Evolutionary conservation across 1,284 basidiomycete species (phyloP).

Genomic region (Cutaneotrichosporon cyanovorans): DNA sequence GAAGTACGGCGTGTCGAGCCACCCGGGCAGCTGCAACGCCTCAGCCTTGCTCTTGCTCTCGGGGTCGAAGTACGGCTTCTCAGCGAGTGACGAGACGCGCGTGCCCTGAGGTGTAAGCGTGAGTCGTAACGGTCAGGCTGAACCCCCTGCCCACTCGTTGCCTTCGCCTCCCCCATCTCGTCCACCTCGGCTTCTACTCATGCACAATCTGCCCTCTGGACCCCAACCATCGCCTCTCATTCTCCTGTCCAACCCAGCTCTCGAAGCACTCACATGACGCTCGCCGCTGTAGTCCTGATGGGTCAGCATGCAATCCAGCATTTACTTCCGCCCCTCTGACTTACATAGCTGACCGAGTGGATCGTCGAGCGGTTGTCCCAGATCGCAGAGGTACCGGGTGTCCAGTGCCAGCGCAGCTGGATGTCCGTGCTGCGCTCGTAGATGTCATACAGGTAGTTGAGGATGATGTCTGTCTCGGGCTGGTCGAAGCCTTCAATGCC

Average conservation of each 20-base stretch:
- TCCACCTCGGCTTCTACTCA: too few relatives aligned
- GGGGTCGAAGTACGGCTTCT: constrained; percentile 33
- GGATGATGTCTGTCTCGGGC: constrained; percentile 23
- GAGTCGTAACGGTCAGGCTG: constrained; percentile 4
- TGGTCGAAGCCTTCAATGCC: constrained; percentile 27
- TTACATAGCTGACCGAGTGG: constrained; percentile 33
- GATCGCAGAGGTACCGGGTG: constrained; percentile 33
- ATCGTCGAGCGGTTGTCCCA: constrained; percentile 39
- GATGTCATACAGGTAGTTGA: constrained; percentile 32
- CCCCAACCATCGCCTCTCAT: too few relatives aligned
- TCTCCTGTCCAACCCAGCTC: background rate
- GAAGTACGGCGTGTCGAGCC: constrained; percentile 16
- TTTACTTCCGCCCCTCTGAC: too few relatives aligned
- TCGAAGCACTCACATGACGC: background rate
- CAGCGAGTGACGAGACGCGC: constrained; percentile 32
- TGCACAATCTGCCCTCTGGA: too few relatives aligned
- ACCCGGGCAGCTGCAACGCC: constrained; percentile 15
- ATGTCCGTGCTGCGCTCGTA: constrained; percentile 38
- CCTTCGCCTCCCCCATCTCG: too few relatives aligned
- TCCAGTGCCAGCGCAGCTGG: constrained; percentile 41
- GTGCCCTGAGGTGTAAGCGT: constrained; percentile 14
- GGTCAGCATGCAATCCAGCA: too few relatives aligned
- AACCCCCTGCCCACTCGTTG: too few relatives aligned
- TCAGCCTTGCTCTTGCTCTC: constrained; percentile 17
- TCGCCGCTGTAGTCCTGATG: constrained; percentile 6